Conservation (phyloP, 371 early-diverging fungal genomes). For the Batrachochytrium dendrobatidis region DNA sequence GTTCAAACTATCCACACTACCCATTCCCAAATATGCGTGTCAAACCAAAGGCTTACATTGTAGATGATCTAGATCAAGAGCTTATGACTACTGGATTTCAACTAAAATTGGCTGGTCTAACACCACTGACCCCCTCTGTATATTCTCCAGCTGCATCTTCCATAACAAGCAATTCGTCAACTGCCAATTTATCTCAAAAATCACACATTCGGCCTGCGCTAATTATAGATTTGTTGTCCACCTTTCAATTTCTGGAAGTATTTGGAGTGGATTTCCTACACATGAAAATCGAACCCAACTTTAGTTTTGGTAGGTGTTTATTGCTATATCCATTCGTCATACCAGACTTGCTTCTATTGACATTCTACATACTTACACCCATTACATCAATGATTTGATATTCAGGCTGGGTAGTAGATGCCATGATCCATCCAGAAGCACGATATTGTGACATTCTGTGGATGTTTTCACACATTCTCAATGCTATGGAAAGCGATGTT, state of each 20-base stretch:
- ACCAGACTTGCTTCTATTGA: too few relatives aligned
- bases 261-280: not conserved
- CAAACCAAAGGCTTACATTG: not conserved
- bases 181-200: too few relatives aligned
- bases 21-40: too few relatives aligned
- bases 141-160: too few relatives aligned
- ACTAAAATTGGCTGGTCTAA: not conserved
- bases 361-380: too few relatives aligned
- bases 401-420: not conserved
- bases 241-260: not conserved
- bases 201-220: not conserved
- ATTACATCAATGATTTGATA: too few relatives aligned
- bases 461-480: not conserved
- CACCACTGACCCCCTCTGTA: too few relatives aligned
- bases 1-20: too few relatives aligned
- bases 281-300: not conserved
- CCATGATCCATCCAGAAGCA: not conserved
- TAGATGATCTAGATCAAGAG: slow-evolving; percentile 2
- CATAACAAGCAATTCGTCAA: too few relatives aligned
- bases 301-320: not conserved
- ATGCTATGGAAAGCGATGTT: not conserved
- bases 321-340: not conserved
- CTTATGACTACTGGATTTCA: not conserved
- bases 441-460: not conserved
- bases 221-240: not conserved